Percentiles rank a stretch among this genome's conserved stretches.
phyloP scores from a whole-genome alignment of 2,329 filamentous ascomycete genomes.

The Thielaviopsis populi region DNA sequence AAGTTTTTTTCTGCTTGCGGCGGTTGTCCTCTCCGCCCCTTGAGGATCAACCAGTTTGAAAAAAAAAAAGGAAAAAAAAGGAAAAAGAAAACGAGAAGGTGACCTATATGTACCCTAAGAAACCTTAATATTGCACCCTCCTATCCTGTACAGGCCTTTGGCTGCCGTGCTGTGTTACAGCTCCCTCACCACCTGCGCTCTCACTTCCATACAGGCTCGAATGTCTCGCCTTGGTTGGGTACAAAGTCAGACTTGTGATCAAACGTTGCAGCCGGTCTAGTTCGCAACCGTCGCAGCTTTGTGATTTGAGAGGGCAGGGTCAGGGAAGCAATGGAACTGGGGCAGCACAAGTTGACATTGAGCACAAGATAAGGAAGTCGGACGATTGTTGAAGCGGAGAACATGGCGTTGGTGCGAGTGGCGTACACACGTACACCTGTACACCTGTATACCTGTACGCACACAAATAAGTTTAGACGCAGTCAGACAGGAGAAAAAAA shows the following conservation, averaged over 20 bases:
- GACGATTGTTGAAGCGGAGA: no score
- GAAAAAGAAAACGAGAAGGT: no score
- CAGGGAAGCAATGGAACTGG: not conserved
- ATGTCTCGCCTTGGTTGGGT: not conserved
- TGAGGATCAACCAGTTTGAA: no score
- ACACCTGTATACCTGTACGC: no score
- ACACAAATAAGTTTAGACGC: no score
- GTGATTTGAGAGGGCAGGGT: not conserved
- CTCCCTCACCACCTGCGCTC: not conserved
- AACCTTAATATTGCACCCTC: not conserved
- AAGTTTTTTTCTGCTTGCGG: no score
- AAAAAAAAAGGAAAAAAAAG: no score
- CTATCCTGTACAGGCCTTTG: no score
- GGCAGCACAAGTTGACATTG: not conserved
- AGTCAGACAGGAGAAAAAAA: no score
- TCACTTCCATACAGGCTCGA: not conserved
- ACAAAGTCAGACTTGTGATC: not conserved
- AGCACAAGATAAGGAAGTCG: not conserved
- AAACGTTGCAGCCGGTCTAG: not conserved
- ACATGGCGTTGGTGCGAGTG: no score
- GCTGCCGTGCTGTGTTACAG: not conserved
- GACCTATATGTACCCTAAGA: not conserved
- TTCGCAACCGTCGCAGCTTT: not conserved
- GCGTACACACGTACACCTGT: no score
- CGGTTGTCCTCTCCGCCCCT: no score